Percentiles rank a stretch among this genome's conserved stretches.
Evolutionary conservation across 1,284 basidiomycete genomes (phyloP).

Genomic region (Microbotryomycetes sp.): DNA sequence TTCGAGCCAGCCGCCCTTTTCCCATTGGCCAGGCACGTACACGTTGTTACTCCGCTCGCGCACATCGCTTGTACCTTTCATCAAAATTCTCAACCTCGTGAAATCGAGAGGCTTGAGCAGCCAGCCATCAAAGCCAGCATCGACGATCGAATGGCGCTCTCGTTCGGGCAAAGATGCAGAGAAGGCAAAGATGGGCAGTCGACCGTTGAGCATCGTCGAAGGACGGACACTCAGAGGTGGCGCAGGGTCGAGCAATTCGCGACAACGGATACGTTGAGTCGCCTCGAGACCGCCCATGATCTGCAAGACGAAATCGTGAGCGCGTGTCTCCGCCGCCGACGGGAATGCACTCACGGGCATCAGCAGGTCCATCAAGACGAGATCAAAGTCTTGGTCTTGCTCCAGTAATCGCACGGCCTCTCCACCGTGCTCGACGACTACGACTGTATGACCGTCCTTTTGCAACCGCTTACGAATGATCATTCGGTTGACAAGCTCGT

Average conservation of each 20-base stretch:
- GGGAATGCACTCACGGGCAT: background rate
- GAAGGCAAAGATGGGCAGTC: slow-evolving; percentile 43
- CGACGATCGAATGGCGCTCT: slow-evolving; percentile 21
- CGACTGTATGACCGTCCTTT: slow-evolving; percentile 35
- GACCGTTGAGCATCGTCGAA: slow-evolving; percentile 33
- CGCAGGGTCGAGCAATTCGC: slow-evolving; percentile 15
- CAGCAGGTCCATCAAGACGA: slow-evolving; percentile 14
- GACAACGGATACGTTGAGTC: slow-evolving; percentile 30
- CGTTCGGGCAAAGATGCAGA: slow-evolving; percentile 35
- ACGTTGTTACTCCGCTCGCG: slow-evolving; percentile 51
- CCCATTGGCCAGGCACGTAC: slow-evolving; percentile 60
- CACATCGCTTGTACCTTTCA: slow-evolving; percentile 55
- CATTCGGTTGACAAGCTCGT: slow-evolving; percentile 38
- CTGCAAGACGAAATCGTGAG: slow-evolving; percentile 20
- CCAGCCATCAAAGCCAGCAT: slow-evolving; percentile 31
- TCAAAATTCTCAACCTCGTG: slow-evolving; percentile 52
- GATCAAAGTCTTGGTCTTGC: slow-evolving; percentile 16
- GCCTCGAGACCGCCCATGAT: slow-evolving; percentile 36
- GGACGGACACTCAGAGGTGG: slow-evolving; percentile 1
- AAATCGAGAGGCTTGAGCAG: slow-evolving; percentile 35
- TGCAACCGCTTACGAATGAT: slow-evolving; percentile 36
- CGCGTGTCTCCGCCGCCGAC: background rate
- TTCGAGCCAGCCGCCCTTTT: slow-evolving; percentile 59
- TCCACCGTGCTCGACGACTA: slow-evolving; percentile 34
- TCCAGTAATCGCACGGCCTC: slow-evolving; percentile 35